Base-by-base conservation (phyloP, 169 alveolate species). In the Cyclospora cayetanensis region DNA sequence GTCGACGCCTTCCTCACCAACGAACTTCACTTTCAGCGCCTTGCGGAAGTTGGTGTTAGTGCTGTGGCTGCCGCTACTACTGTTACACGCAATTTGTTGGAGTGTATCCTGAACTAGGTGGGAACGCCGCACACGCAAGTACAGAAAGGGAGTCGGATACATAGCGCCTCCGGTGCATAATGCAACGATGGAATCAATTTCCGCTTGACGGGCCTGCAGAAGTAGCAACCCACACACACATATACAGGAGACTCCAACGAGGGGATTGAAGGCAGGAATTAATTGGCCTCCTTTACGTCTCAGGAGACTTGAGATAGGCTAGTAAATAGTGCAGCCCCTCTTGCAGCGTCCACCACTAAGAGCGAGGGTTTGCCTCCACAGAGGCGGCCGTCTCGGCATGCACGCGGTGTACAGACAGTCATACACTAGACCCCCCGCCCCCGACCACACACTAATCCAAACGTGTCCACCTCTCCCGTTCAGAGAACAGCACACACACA, bases 1-100 rank as follows among this genome's bases (percentile, higher is more conserved):
- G 90, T 98, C 99, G 22, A 97, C 97, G 12, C 98, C 99, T 80
- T 97, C 98, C 88, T 98, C 99, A 15, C 97, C 98, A 43, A 84
- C 87, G 93, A 98, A 98, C 76, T 92, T 76, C 7, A 97, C 96
- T 55, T 84, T 92, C 72, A 95, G 94, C 46, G 94, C 95, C 89
- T 95, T 95, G 80, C 91, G 93, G 86, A 93, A 70, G 83, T 83
- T 74, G n/a, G 31, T 43, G 31, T 63, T n/a, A 31, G 2, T 63
- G 72, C 46, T 39, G 1, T 41, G 53, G 52, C 88, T 50, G 92
- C 7, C 86, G 88, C 20, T 50, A 43, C 34, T 68, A 39, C 88
- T 70, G 63, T 4, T 68, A 46, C 29, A 18, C 1, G 42, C 60
- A 63, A 63, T 35, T 65, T 89, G 93, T 46, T 74, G 91, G 76